A percentile compares a stretch with the other conserved stretches of the same genome.
These are phyloP conservation scores for Fusarium udum DNA, from an alignment of 2,329 filamentous ascomycete species.

Conservation along the genomic window DNA sequence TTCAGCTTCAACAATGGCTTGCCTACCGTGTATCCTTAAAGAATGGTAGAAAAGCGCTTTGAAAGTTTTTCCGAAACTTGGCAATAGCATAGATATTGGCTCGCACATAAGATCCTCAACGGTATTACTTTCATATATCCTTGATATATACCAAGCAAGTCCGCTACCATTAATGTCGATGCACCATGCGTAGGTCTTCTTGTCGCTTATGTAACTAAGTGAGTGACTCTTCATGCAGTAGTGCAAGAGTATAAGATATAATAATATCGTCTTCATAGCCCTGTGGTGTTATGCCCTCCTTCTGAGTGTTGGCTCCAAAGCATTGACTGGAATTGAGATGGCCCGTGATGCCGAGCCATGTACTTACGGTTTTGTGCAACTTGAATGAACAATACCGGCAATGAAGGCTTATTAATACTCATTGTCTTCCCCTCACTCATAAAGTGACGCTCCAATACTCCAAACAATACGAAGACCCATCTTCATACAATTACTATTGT, in stretches of 20 bases:
- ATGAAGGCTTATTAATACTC: neutral
- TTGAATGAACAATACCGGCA: rapidly evolving
- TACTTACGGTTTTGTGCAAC: neutral
- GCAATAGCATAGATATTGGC: rapidly evolving
- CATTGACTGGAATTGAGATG: rapidly evolving
- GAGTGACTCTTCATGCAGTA: neutral
- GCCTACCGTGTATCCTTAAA: neutral
- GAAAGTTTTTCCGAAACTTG: no score
- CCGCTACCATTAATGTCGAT: no score
- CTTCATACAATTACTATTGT: rapidly evolving
- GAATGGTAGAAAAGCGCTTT: no score
- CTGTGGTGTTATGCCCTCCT: rapidly evolving
- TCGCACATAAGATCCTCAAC: rapidly evolving
- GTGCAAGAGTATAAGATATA: neutral
- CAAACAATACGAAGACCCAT: rapidly evolving
- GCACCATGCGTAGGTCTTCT: neutral
- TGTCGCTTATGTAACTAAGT: neutral
- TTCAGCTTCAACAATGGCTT: neutral
- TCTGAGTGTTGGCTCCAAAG: rapidly evolving
- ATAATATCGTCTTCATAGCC: rapidly evolving
- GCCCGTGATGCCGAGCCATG: rapidly evolving
- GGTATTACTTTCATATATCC: rapidly evolving
- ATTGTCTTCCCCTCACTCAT: rapidly evolving
- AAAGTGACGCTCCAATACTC: rapidly evolving
- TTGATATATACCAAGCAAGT: neutral